Percentiles rank a stretch among this genome's conserved stretches.
Conservation (phyloP, 768 basidiomycete species). For the Naganishia antarctica region DNA sequence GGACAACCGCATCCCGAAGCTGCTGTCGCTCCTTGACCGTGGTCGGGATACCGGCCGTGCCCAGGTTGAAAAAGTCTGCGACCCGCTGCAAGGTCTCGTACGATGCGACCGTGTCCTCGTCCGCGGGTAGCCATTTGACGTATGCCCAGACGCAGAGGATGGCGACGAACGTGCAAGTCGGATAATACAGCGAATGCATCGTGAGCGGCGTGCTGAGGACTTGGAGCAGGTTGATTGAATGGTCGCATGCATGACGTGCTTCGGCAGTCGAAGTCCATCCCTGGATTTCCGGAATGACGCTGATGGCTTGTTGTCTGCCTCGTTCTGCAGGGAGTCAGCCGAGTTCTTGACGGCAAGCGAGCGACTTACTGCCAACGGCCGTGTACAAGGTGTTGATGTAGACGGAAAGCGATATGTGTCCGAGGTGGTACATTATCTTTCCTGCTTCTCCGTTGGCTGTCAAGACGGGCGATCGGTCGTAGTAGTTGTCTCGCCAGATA, state of each 20-base stretch:
- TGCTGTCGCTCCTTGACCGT: constrained; percentile 7
- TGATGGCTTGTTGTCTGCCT: constrained; percentile 16
- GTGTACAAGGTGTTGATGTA: constrained; percentile 22
- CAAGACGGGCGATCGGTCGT: constrained; percentile 14
- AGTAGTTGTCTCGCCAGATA: constrained; percentile 19
- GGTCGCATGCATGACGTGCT: constrained; percentile 19
- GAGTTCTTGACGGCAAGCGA: neutral
- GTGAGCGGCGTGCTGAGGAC: constrained; percentile 20
- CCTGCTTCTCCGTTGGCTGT: constrained; percentile 21
- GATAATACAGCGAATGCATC: constrained; percentile 22
- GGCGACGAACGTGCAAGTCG: constrained; percentile 20
- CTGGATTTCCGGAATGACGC: constrained; percentile 19
- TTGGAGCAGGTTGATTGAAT: constrained; percentile 17
- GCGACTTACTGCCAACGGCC: constrained; percentile 22
- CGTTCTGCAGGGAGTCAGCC: neutral
- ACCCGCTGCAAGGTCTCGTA: constrained; percentile 4
- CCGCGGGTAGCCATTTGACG: constrained; percentile 22
- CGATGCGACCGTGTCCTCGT: constrained; percentile 16
- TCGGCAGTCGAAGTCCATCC: constrained; percentile 21
- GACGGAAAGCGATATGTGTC: constrained; percentile 21
- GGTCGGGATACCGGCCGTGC: constrained; percentile 3
- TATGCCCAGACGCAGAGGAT: constrained; percentile 25
- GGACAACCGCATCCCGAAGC: constrained; percentile 6
- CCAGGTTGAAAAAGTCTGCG: constrained; percentile 6
- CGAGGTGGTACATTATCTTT: constrained; percentile 21